Evolutionary conservation across 106 monocot species (phyloP), one percentile per base, ranked within the genome.

Genomic region (Allium fistulosum): DNA sequence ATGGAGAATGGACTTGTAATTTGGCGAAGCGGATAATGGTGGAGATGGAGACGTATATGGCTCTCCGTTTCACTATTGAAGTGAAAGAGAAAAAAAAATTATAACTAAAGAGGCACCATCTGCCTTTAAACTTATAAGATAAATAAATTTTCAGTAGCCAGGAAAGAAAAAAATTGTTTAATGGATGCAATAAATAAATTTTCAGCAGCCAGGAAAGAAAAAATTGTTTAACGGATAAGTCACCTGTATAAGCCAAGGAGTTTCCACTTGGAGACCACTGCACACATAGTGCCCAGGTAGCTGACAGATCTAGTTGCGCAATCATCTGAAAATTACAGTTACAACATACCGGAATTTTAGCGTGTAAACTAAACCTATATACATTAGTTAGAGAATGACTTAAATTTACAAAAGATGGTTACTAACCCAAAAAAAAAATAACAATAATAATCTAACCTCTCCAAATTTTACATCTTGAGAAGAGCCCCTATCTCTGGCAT

Each of bases 181-280:
- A 22, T 22, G 22, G 22, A 22, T 22, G 1, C 22, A 22, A 37
- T 37, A 37, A 37, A 37, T 37, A 37, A 2, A 5, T 37, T 37
- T 37, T 37, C 22, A 37, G 37, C 37, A 37, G 37, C 37, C 37
- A 37, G 37, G 5, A 37, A 37, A 37, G 37, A 37, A 37, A 37
- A 37, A 37, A 37, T 37, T 37, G 4, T 37, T 37, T 37, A 37
- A 37, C 1, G 48, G 59, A 65, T 17, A 52, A 59, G 48, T 49
- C 68, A 97, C 97, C 97, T 83, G 92, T 75, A 79, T 97, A 97
- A 63, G 88, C 88, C 76, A 97, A 79, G 51, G 82, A 89, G 65
- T 82, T 87, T 58, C 97, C 97, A 76, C 84, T 92, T 59, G 92
- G 97, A 77, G 97, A 97, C 92, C 92, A 97, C 71, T 72, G 92